Evolutionary conservation across 768 basidiomycete genomes (phyloP), one percentile per base, ranked within the genome.

Genomic region (Sporobolomyces pararoseus): DNA sequence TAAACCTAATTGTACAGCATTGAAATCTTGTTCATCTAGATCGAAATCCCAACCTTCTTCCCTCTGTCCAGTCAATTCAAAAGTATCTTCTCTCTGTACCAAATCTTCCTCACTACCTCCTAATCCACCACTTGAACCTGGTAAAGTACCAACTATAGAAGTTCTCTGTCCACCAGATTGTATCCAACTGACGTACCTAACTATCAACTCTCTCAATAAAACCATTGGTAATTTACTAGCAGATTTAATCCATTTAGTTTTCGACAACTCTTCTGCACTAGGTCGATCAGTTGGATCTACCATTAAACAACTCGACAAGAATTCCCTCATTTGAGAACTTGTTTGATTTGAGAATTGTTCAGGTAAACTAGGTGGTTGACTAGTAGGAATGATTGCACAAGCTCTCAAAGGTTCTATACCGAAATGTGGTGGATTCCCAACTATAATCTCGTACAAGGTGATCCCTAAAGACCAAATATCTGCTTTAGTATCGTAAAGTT

Each of bases 391-490:
- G 70, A 96, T 83, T 76, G 91, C 88, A 81, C 98, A 89, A 35
- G 93, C 92, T 69, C 85, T 86, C 79, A 89, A 85, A 57, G 88
- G 87, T 76, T 91, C 90, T 77, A 94, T 75, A 12, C 73, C 71
- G 55, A 76, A 71, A 57, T 68, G 42, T 6, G 95, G 95, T 23
- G 93, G 94, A 69, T 87, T 87, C n/a, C 96, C 96, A 77, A 91
- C 93, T 75, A 88, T 86, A 88, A 97, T 95, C 79, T 99, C 96
- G 76, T 91, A 93, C 25, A 95, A 84, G 80, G 94, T 89, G 78
- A 99, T 94, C 7, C 96, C 96, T 66, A 99, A 81, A 77, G 91
- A 93, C 96, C 96, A 98, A 50, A 99, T 91, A 77, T 99, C 96
- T 4, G 95, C 96, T 79, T 96, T 98, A 61, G 90, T 89, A 77